phyloP scores from a whole-genome alignment of 352 stramenopile species.

The Blastocystis sp. region DNA sequence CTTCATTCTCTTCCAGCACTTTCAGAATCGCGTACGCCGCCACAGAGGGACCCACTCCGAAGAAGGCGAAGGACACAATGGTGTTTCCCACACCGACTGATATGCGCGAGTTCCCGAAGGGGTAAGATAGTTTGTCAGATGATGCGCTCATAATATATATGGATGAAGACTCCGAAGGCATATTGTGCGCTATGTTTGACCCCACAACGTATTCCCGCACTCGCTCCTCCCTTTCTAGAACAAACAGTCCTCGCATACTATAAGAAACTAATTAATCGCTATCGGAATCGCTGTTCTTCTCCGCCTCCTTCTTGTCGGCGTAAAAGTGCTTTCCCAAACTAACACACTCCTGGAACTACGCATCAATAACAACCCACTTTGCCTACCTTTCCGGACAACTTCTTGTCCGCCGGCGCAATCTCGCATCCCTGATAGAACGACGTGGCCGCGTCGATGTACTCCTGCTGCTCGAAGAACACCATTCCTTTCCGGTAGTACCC shows the following conservation, averaged over 20 bases:
- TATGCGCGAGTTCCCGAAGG: conserved; percentile 41
- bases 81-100: conserved; percentile 55
- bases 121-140: neutral
- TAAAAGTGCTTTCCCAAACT: conserved; percentile 31
- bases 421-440: conserved; percentile 68
- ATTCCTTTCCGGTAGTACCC: conserved; percentile 69
- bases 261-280: conserved; percentile 20
- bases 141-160: neutral
- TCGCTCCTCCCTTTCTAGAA: conserved; percentile 23
- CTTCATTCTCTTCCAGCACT: conserved; percentile 46
- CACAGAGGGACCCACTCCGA: conserved; percentile 24
- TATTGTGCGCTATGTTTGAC: no score
- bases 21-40: conserved; percentile 29
- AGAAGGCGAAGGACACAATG: conserved; percentile 44
- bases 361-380: neutral
- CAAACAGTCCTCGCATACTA: conserved; percentile 15
- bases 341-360: conserved; percentile 54
- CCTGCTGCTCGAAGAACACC: conserved; percentile 54
- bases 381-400: conserved; percentile 53
- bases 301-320: neutral
- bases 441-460: conserved; percentile 38
- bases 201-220: neutral
- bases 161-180: neutral
- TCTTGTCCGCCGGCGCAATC: conserved; percentile 15
- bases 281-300: neutral